Conservation (phyloP, 2,329 filamentous ascomycete genomes). For the Lachnum nothofagi region DNA sequence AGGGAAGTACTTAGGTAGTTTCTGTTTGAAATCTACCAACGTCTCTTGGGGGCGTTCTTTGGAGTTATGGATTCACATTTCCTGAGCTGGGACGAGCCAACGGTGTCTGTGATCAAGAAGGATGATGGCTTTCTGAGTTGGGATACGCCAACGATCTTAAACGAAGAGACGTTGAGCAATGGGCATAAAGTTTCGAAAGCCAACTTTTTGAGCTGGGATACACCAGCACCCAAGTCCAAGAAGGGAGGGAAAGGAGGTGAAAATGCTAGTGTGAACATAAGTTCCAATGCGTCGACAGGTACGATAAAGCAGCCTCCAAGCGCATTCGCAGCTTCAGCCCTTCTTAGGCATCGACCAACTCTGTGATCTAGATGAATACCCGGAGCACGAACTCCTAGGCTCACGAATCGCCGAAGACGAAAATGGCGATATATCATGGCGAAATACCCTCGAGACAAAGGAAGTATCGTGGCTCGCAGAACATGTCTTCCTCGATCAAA, state of each 20-base stretch:
- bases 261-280: not conserved
- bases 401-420: not conserved
- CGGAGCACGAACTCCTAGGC: not conserved
- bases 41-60: no score
- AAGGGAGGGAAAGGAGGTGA: not conserved
- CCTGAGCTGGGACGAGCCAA: no score
- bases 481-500: conserved; percentile 2
- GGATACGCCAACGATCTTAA: no score
- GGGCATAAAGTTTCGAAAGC: no score
- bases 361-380: not conserved
- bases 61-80: no score
- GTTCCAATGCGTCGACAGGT: not conserved
- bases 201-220: not conserved
- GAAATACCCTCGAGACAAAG: not conserved
- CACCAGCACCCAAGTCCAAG: not conserved
- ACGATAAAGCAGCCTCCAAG: not conserved
- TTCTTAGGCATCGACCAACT: not conserved
- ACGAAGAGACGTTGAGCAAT: no score
- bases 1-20: no score
- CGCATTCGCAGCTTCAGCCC: not conserved
- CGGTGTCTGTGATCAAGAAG: no score
- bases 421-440: not conserved
- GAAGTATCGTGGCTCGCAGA: conserved; percentile 3
- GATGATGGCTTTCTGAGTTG: no score
- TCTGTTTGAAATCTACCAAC: no score